phyloP scores from a whole-genome alignment of 352 stramenopile species.

The Phytopythium kandeliae region DNA sequence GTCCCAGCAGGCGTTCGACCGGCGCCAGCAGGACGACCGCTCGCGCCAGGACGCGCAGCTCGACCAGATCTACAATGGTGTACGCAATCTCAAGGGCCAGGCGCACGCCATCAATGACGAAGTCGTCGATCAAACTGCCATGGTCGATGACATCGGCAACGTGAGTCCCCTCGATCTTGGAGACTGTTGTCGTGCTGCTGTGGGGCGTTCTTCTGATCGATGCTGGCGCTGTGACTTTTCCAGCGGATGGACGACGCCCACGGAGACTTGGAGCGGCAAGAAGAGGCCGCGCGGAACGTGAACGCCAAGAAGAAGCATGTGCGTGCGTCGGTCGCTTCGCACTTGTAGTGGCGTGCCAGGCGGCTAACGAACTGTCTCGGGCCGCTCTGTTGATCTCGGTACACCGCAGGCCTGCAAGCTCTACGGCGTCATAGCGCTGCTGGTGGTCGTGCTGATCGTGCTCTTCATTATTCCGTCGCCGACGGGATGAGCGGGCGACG shows the following conservation, averaged over 20 bases:
- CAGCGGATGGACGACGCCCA: constrained; percentile 67
- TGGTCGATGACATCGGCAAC: constrained; percentile 74
- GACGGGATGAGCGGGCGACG: constrained; percentile 6
- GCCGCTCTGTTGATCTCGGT: neutral
- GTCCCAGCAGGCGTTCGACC: constrained; percentile 62
- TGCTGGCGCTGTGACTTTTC: constrained; percentile 4
- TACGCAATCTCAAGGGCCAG: constrained; percentile 77
- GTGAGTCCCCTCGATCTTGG: constrained; percentile 23
- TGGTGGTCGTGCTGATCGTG: constrained; percentile 59
- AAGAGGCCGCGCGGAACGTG: constrained; percentile 47
- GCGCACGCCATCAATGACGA: constrained; percentile 81
- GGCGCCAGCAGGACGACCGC: constrained; percentile 42
- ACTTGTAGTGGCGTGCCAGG: no score
- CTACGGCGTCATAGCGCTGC: constrained; percentile 60
- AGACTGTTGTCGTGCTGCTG: neutral
- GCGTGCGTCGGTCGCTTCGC: constrained; percentile 7
- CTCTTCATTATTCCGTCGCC: constrained; percentile 42
- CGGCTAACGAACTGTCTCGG: no score
- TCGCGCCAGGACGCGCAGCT: constrained; percentile 64
- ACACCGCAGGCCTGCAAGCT: constrained; percentile 51
- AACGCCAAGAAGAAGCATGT: constrained; percentile 74
- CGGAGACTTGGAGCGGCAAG: constrained; percentile 52
- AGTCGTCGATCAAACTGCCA: constrained; percentile 75
- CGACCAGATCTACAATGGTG: constrained; percentile 72
- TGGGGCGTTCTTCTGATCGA: constrained; percentile 5